Conservation (phyloP, 345 rosid genomes). For the Fremontodendron californicum region DNA sequence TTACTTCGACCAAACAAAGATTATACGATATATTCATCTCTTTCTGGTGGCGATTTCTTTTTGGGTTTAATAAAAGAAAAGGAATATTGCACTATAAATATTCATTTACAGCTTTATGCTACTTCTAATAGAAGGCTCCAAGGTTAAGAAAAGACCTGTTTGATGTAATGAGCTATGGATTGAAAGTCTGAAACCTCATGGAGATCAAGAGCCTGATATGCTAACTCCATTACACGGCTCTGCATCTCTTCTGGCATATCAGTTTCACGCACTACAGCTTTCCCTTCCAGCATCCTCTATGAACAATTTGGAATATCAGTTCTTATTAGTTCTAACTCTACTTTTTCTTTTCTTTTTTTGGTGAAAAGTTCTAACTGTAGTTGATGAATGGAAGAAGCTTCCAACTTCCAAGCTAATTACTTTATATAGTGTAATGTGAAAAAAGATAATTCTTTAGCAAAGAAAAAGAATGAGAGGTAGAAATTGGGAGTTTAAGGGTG, state of each 20-base stretch:
- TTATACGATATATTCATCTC: background rate
- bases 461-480: constrained; percentile 10
- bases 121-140: constrained; percentile 10
- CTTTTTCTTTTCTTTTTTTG: background rate
- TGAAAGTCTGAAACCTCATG: constrained; percentile 50
- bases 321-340: background rate
- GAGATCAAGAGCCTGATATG: constrained; percentile 47
- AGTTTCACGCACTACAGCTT: constrained; percentile 39
- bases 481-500: background rate
- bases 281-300: constrained; percentile 38
- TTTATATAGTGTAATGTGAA: background rate
- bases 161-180: constrained; percentile 47
- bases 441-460: background rate
- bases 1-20: background rate
- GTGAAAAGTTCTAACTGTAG: background rate
- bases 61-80: background rate
- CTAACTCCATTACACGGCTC: constrained; percentile 44
- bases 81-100: background rate
- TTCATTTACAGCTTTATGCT: background rate
- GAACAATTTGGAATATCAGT: background rate
- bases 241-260: constrained; percentile 50
- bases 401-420: background rate
- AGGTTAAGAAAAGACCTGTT: constrained; percentile 31
- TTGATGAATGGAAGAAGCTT: constrained; percentile 1
- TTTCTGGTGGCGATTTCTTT: constrained; percentile 1